Percentiles rank a stretch among this genome's conserved stretches.
These are phyloP conservation scores for Aspergillus alliaceus DNA, from an alignment of 2,329 filamentous ascomycete genomes.

Conservation along the genomic window DNA sequence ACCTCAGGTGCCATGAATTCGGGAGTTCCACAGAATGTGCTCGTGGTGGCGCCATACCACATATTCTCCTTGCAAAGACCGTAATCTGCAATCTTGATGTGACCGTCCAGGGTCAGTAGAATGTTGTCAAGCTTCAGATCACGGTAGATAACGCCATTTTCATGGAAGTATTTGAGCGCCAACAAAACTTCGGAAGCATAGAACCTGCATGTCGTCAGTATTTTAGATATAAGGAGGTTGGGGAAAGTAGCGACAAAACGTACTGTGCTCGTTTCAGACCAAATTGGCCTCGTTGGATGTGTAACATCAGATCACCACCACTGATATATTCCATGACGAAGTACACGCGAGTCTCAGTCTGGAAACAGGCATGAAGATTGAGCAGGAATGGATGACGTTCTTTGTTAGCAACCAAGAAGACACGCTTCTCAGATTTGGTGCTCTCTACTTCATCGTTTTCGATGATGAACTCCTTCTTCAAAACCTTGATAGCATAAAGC, in stretches of 20 bases:
- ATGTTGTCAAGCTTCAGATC: constrained; percentile 85
- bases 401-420: constrained; percentile 95
- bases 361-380: constrained; percentile 95
- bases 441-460: constrained; percentile 99
- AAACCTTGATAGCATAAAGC: constrained; percentile 95
- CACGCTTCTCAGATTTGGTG: constrained; percentile 94
- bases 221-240: background rate
- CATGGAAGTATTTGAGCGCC: constrained; percentile 98
- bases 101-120: constrained; percentile 87
- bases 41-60: constrained; percentile 97
- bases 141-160: constrained; percentile 97
- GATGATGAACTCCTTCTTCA: constrained; percentile 99
- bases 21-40: constrained; percentile 98
- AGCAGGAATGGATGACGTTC: constrained; percentile 95
- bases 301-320: constrained; percentile 97
- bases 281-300: constrained; percentile 96
- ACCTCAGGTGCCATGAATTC: constrained; percentile 99
- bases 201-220: constrained; percentile 59
- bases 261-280: constrained; percentile 94
- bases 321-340: constrained; percentile 99
- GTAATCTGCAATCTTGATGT: constrained; percentile 98
- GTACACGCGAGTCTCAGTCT: constrained; percentile 96
- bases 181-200: constrained; percentile 97
- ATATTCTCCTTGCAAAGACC: constrained; percentile 99
- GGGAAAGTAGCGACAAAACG: constrained; percentile 38